These are phyloP conservation scores for Oidium heveae DNA, from an alignment of 2,329 filamentous ascomycete genomes.

Conservation along the genomic window DNA sequence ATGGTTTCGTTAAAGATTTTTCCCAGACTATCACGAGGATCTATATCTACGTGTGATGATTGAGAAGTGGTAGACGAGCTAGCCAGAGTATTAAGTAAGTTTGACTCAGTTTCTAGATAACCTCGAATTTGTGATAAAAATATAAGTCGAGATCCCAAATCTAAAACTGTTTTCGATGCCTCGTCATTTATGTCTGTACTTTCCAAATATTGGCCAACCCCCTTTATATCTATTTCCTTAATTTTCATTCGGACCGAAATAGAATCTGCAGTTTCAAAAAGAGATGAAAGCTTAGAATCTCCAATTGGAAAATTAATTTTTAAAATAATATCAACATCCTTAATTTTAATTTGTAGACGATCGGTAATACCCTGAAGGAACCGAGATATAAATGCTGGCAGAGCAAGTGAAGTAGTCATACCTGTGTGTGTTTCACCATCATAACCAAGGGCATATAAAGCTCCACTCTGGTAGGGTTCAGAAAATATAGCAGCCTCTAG, in stretches of 20 bases:
- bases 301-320: slow-evolving; percentile 33
- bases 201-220: slow-evolving; percentile 22
- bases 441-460: slow-evolving; percentile 33
- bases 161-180: slow-evolving; percentile 16
- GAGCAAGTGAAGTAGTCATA: slow-evolving; percentile 42
- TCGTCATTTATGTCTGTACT: background rate
- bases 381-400: slow-evolving; percentile 44
- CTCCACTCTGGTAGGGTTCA: slow-evolving; percentile 34
- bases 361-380: slow-evolving; percentile 54
- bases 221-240: slow-evolving; percentile 39
- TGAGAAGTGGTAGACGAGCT: slow-evolving; percentile 32
- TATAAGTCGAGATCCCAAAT: slow-evolving; percentile 39
- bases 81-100: slow-evolving; percentile 34
- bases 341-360: slow-evolving; percentile 39
- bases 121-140: slow-evolving; percentile 37
- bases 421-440: slow-evolving; percentile 34
- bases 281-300: slow-evolving; percentile 12
- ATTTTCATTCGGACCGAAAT: slow-evolving; percentile 41
- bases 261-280: slow-evolving; percentile 21
- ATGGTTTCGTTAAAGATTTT: slow-evolving; percentile 4
- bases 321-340: slow-evolving; percentile 37
- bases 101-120: slow-evolving; percentile 40
- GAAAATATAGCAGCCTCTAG: slow-evolving; percentile 44
- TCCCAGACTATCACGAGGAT: slow-evolving; percentile 7
- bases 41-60: slow-evolving; percentile 31